phyloP scores from a whole-genome alignment of 129 eudicot genomes.

The Arctium lappa region DNA sequence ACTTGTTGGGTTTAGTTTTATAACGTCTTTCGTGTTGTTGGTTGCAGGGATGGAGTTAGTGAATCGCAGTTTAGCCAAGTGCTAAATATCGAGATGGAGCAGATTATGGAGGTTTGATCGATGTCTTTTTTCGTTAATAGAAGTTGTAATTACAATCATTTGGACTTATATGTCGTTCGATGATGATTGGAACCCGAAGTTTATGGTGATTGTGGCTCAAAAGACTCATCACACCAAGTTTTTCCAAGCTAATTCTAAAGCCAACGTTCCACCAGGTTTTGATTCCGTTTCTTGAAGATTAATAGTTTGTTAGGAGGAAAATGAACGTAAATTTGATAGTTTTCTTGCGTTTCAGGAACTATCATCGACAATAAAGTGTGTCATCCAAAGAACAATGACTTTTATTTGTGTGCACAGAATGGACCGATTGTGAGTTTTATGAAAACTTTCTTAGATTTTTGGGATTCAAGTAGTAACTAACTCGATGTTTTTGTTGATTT shows the following conservation, averaged over 20 bases:
- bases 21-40: not conserved
- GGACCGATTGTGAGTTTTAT: slow-evolving; percentile 69
- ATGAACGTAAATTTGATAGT: not conserved
- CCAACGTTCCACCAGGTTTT: slow-evolving; percentile 76
- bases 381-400: slow-evolving; percentile 72
- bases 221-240: slow-evolving; percentile 85
- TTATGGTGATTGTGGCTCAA: slow-evolving; percentile 58
- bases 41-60: slow-evolving; percentile 65
- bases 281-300: not conserved
- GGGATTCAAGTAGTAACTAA: not conserved
- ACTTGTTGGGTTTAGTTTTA: not conserved
- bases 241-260: slow-evolving; percentile 44
- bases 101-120: slow-evolving; percentile 50
- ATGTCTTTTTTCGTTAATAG: not conserved
- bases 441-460: not conserved
- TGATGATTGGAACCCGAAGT: no score
- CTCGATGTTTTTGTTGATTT: not conserved
- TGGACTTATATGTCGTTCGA: no score
- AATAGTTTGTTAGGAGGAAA: not conserved
- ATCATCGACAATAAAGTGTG: slow-evolving; percentile 62
- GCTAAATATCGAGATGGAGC: slow-evolving; percentile 61
- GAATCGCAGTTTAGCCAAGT: slow-evolving; percentile 83
- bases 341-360: slow-evolving; percentile 43
- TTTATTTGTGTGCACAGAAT: slow-evolving; percentile 77
- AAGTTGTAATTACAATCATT: no score